phyloP scores from a whole-genome alignment of 768 basidiomycete species.

The Tricholoma bakamatsutake region DNA sequence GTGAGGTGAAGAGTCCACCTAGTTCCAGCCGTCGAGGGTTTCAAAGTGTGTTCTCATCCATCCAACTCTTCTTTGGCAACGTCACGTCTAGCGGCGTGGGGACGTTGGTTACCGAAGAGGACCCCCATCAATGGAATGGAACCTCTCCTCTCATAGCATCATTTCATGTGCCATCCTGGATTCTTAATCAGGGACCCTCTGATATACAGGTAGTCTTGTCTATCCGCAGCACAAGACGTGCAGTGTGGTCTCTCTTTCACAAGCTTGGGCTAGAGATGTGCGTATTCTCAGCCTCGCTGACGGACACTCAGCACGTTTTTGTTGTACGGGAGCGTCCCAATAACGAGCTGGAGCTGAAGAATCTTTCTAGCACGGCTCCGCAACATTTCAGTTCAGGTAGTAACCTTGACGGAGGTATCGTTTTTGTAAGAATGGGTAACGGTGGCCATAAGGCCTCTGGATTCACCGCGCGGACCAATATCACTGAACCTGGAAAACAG shows the following conservation, averaged over 20 bases:
- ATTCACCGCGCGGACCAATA: slow-evolving; percentile 10
- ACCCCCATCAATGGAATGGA: slow-evolving; percentile 18
- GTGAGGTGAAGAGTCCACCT: slow-evolving; percentile 14
- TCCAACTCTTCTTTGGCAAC: slow-evolving; percentile 19
- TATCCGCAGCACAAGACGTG: slow-evolving; percentile 18
- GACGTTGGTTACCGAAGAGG: slow-evolving; percentile 16
- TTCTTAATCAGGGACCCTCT: neutral
- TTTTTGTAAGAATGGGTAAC: slow-evolving; percentile 18
- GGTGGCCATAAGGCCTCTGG: slow-evolving; percentile 16
- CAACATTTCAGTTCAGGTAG: slow-evolving; percentile 13
- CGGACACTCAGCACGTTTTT: slow-evolving; percentile 22
- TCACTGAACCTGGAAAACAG: slow-evolving; percentile 5
- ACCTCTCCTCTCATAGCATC: slow-evolving; percentile 21
- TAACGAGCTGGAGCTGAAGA: neutral
- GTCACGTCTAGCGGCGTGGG: slow-evolving; percentile 13
- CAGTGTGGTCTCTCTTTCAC: neutral
- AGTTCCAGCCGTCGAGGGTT: neutral
- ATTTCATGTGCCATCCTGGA: slow-evolving; percentile 20
- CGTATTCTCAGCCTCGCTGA: slow-evolving; percentile 22
- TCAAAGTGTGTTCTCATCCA: slow-evolving; percentile 21
- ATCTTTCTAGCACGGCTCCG: neutral
- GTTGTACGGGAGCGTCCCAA: slow-evolving; percentile 16
- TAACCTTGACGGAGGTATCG: neutral
- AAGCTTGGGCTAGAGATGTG: slow-evolving; percentile 21
- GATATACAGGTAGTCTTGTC: slow-evolving; percentile 9